These are phyloP conservation scores for Macrophomina phaseolina DNA, from an alignment of 2,329 filamentous ascomycete species.

Conservation along the genomic window DNA sequence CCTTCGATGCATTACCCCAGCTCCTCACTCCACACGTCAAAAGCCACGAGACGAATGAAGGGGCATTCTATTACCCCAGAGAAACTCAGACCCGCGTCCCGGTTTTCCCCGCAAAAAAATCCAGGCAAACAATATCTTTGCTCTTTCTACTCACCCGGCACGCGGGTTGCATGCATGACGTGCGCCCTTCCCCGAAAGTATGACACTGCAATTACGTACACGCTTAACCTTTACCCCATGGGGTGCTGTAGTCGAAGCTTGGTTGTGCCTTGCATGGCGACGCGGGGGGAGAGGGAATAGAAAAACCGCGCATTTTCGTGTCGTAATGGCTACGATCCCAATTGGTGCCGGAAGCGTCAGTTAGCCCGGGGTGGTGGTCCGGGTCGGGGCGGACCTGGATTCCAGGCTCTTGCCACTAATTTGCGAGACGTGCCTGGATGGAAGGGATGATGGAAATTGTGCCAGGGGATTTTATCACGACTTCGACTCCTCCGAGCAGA, in stretches of 20 bases:
- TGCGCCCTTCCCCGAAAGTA: not conserved
- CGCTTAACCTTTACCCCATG: not conserved
- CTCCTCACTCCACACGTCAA: not conserved
- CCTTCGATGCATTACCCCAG: not conserved
- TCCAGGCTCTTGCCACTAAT: not conserved
- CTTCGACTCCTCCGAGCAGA: too few relatives aligned
- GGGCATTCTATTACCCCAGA: slow-evolving; percentile 7
- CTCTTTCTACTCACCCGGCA: not conserved
- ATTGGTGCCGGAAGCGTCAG: not conserved
- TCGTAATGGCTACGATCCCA: not conserved
- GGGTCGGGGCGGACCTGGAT: not conserved
- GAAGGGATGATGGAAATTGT: not conserved
- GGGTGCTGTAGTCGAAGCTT: not conserved
- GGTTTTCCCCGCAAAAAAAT: not conserved
- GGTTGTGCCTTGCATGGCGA: not conserved
- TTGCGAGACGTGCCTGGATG: not conserved
- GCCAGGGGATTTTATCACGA: too few relatives aligned
- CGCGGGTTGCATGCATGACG: not conserved
- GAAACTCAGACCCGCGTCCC: not conserved
- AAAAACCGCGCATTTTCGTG: not conserved
- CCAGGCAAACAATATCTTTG: not conserved
- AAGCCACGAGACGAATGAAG: not conserved
- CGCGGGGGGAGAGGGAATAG: too few relatives aligned
- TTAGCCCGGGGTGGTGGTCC: not conserved
- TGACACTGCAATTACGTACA: not conserved